These are phyloP conservation scores for Gyromitra esculenta DNA, from an alignment of 2,329 filamentous ascomycete genomes.

Conservation along the genomic window DNA sequence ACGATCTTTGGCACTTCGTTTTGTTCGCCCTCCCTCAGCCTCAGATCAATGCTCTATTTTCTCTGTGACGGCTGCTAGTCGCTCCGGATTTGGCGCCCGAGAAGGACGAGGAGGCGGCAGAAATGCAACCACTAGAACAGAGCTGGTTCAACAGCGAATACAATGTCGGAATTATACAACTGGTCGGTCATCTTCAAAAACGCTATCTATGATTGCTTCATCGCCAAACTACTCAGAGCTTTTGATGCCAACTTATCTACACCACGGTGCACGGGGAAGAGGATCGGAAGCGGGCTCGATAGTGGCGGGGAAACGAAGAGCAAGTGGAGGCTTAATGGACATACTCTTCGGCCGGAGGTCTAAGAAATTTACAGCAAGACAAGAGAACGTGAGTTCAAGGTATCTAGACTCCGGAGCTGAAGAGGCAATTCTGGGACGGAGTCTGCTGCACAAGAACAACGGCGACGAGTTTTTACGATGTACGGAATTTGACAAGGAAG, in stretches of 20 bases:
- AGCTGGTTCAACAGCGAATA: constrained; percentile 14
- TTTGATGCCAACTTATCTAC: constrained; percentile 1
- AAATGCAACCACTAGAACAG: constrained; percentile 3
- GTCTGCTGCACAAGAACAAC: constrained; percentile 55
- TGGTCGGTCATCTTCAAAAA: neutral
- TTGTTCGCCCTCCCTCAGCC: constrained; percentile 17
- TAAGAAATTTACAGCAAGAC: constrained; percentile 41
- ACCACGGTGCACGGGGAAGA: constrained; percentile 5
- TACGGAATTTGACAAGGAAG: constrained; percentile 92
- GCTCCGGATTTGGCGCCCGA: constrained; percentile 5
- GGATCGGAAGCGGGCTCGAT: constrained; percentile 39
- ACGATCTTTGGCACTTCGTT: constrained; percentile 39
- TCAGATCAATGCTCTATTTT: constrained; percentile 32
- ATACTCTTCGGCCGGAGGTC: constrained; percentile 58
- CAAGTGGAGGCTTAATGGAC: constrained; percentile 43
- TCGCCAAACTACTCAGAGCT: neutral
- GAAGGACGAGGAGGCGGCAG: neutral
- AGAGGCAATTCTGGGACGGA: constrained; percentile 55
- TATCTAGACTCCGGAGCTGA: constrained; percentile 54
- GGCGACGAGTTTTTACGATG: constrained; percentile 71
- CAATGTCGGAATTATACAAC: constrained; percentile 35
- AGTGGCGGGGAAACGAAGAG: constrained; percentile 35
- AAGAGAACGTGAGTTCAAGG: constrained; percentile 51
- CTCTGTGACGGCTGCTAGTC: constrained; percentile 17
- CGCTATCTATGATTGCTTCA: neutral